Conservation (phyloP, 257 asterid genomes). For the Rauvolfia tetraphylla region DNA sequence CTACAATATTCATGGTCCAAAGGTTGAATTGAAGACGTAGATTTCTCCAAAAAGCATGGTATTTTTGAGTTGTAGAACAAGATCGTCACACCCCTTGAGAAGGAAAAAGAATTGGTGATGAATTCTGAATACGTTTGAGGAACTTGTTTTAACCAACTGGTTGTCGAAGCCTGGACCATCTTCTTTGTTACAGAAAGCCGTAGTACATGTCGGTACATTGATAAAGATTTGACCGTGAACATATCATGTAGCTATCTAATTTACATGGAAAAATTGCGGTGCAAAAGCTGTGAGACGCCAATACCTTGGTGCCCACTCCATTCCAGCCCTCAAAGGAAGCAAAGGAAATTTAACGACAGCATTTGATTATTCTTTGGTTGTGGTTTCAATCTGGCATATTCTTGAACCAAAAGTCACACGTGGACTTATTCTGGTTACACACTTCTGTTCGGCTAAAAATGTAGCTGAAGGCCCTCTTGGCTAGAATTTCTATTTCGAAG, state of each 20-base stretch:
- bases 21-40: not conserved
- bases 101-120: not conserved
- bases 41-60: slow-evolving; percentile 1
- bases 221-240: slow-evolving; percentile 10
- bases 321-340: not conserved
- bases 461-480: not conserved
- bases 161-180: not conserved
- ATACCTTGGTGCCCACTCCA: not conserved
- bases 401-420: not conserved
- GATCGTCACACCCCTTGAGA: not conserved
- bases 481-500: too few species aligned
- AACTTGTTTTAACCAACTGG: not conserved
- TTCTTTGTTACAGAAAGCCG: not conserved
- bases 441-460: not conserved
- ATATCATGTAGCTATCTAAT: not conserved
- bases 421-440: not conserved
- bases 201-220: slow-evolving; percentile 11
- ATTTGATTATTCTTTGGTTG: not conserved
- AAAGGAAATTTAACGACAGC: not conserved
- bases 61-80: slow-evolving; percentile 1
- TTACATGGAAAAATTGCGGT: not conserved
- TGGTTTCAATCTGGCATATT: not conserved
- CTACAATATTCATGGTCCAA: not conserved
- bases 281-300: not conserved
- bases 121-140: not conserved